Evolutionary conservation across 1,284 basidiomycete genomes (phyloP).

Genomic region (Heterobasidion occidentale): DNA sequence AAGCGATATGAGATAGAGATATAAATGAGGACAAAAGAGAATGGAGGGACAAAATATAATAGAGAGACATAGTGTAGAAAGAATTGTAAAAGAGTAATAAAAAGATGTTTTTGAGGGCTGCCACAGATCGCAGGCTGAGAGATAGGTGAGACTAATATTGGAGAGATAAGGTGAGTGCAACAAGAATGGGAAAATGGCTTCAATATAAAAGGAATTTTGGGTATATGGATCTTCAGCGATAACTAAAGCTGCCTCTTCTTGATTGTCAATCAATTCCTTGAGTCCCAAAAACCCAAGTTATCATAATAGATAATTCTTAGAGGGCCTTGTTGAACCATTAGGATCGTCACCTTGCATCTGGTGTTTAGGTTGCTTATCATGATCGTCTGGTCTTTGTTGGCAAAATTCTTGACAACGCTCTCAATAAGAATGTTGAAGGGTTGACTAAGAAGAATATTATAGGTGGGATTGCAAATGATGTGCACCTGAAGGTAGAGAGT

Average conservation of each 20-base stretch:
- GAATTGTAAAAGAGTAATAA: no score
- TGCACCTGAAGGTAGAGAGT: constrained; percentile 15
- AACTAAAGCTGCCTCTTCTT: background rate
- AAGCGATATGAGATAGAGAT: background rate
- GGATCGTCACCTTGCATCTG: constrained; percentile 9
- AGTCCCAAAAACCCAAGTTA: background rate
- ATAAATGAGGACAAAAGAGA: background rate
- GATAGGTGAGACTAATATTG: background rate
- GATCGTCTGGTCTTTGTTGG: constrained; percentile 15
- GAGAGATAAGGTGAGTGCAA: background rate
- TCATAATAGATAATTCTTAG: background rate
- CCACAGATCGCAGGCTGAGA: background rate
- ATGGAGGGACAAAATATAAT: background rate
- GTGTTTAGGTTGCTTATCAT: constrained; percentile 21
- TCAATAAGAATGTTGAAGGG: constrained; percentile 25
- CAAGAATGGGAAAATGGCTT: no score
- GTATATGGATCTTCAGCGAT: no score
- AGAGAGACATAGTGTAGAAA: no score
- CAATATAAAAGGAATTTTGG: no score
- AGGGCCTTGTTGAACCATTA: constrained; percentile 14
- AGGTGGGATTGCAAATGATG: constrained; percentile 20
- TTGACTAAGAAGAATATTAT: constrained; percentile 23
- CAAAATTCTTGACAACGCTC: constrained; percentile 14
- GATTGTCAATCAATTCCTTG: background rate
- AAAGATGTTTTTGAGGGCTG: no score